Percentiles rank a stretch among this genome's conserved stretches.
Conservation (phyloP, 2,329 filamentous ascomycete species). For the Blumeria hordei region DNA sequence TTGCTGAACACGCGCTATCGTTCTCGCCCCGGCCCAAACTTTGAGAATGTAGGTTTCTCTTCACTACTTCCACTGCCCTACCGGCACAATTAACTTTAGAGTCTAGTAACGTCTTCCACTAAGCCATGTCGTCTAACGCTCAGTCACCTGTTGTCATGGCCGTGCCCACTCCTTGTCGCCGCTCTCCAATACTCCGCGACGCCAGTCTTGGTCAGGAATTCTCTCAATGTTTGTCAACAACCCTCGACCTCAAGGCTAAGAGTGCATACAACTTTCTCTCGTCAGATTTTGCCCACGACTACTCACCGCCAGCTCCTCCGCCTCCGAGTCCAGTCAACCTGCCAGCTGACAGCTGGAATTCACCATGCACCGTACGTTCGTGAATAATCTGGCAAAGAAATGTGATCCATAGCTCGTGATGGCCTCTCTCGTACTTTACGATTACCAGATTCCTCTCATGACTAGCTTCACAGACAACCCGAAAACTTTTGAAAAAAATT, state of each 20-base stretch:
- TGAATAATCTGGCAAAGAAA: background rate
- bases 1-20: no score
- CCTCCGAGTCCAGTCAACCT: conserved; percentile 40
- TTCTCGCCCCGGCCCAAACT: no score
- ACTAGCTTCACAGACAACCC: no score
- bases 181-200: conserved; percentile 19
- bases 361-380: conserved; percentile 6
- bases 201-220: conserved; percentile 10
- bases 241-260: conserved; percentile 10
- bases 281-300: conserved; percentile 24
- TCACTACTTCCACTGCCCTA: no score
- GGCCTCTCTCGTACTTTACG: no score
- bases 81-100: no score
- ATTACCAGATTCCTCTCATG: no score
- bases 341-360: conserved; percentile 27
- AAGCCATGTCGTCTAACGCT: conserved; percentile 10
- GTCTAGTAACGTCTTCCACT: no score
- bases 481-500: no score
- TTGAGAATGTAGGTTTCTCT: no score
- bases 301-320: conserved; percentile 38
- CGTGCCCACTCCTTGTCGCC: conserved; percentile 21
- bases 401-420: no score
- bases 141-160: conserved; percentile 12
- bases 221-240: conserved; percentile 8
- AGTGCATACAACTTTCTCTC: conserved; percentile 8